Evolutionary conservation across 2,329 filamentous ascomycete species (phyloP), one percentile per base, ranked within the genome.

Genomic region (Grosmannia penicillata): DNA sequence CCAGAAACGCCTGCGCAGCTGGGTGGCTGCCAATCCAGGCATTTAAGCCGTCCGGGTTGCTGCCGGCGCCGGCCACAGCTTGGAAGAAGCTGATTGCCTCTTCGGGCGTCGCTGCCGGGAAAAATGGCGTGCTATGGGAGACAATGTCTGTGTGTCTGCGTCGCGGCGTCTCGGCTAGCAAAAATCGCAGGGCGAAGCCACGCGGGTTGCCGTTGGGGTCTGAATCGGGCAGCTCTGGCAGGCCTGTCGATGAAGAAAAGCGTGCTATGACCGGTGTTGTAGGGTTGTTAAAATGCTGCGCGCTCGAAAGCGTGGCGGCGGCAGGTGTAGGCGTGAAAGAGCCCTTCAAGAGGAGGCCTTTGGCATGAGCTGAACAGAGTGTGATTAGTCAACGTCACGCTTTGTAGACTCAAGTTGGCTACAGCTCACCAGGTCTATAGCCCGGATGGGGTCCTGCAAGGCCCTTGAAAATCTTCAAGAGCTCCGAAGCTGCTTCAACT

Each of bases 61-160:
- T 15, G 7, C 8, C 57, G 8, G 39, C 39, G 10, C 53, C 51
- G 0, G 50, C 56, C 1, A 65, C 45, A 0, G 65, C 60, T n/a
- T 50, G 45, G 24, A 73, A 55, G 36, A 73, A 58, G 8, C 58
- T 57, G 1, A 72, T 57, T 33, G 72, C 68, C n/a, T 64, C 66
- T 13, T 60, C 66, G 13, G 68, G 68, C 0, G 65, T 71, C 26
- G 60, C 56, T 0, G 59, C 60, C 0, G 70, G 70, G 51, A 75
- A 74, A 50, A 57, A 62, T 3, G 62, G 57, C 1, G 64, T 66
- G 1, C 61, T 66, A 52, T 75, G 70, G 1, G 59, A 52, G 36
- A 75, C 55, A 45, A 75, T 66, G 48, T 76, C 70, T 2, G 70
- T 74, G 52, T 75, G 70, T 17, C 58, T 51, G 33, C 57, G 57